Evolutionary conservation across 257 asterid species (phyloP), one percentile per base, ranked within the genome.

Genomic region (Capsicum chinense): DNA sequence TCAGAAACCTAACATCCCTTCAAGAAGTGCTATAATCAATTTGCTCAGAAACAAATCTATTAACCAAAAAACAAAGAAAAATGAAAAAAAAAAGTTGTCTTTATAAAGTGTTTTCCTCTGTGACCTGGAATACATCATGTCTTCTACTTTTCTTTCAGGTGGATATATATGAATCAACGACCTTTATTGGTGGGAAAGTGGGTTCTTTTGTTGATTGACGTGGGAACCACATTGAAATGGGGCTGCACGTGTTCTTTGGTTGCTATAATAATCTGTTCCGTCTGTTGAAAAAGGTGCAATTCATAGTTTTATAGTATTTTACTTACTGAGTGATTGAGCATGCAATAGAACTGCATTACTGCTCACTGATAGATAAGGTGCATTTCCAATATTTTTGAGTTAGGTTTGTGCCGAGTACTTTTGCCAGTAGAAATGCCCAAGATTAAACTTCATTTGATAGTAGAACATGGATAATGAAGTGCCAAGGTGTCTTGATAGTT

Each of bases 141-240:
- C 8, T 19, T 82, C 33, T 67, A 66, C 86, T 66, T 47, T 83
- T 35, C 74, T 87, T 88, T 81, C 97, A 97, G 99, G 99, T 97
- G 90, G 99, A 97, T 88, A 95, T 97, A 86, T 97, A 97, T 71
- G 99, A 97, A 86, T 90, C 95, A 0, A 92, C 95, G 92, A 57
- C 93, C 71, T 93, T 97, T 87, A 93, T 97, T 80, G 99, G 99
- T 82, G 99, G 99, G 56, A 97, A 97, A 95, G 99, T 97, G 91
- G 99, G 99, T 76, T 97, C 99, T 48, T 97, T 91, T 90, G 99
- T 97, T 83, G 99, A 95, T 90, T 93, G 79, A 87, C 86, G 86
- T 68, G 99, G 99, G 70, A 95, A 97, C 84, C 99, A 97, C 88
- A 88, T 97, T 83, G 99, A 97, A 85, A 97, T 97, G 99, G 99